These are phyloP conservation scores for Stereum hirsutum DNA, from an alignment of 1,284 basidiomycete species.

Conservation along the genomic window DNA sequence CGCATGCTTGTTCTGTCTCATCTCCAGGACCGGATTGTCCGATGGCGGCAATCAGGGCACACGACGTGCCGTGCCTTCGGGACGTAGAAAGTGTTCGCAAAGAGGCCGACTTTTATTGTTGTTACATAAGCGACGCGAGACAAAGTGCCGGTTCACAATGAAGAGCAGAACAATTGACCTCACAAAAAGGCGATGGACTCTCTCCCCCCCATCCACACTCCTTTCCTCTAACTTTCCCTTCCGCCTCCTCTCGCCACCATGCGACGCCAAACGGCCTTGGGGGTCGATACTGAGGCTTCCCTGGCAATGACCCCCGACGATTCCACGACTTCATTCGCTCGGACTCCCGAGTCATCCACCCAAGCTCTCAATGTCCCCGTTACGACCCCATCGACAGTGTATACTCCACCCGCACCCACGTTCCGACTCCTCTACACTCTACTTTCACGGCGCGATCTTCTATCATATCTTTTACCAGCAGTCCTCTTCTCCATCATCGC, in stretches of 20 bases:
- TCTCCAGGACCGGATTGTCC: too few relatives aligned
- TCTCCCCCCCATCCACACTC: conserved; percentile 1
- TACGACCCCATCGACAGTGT: conserved; percentile 15
- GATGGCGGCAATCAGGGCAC: too few relatives aligned
- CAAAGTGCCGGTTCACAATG: conserved; percentile 6
- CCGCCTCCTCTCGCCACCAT: conserved; percentile 13
- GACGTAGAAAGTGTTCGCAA: too few relatives aligned
- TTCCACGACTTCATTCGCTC: conserved; percentile 18
- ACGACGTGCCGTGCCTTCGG: too few relatives aligned
- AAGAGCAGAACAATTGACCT: conserved; percentile 15
- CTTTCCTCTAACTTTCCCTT: conserved; percentile 10
- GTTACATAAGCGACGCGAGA: conserved; percentile 8
- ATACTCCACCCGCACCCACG: conserved; percentile 33
- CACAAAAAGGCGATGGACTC: conserved; percentile 22
- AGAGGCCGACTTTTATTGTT: conserved; percentile 8
- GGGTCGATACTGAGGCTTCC: conserved; percentile 21
- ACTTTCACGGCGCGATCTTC: conserved; percentile 43
- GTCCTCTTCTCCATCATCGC: conserved; percentile 57
- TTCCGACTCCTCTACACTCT: conserved; percentile 60
- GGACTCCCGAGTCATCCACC: conserved; percentile 15
- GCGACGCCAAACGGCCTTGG: conserved; percentile 25
- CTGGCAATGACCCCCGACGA: conserved; percentile 19
- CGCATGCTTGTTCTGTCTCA: too few relatives aligned
- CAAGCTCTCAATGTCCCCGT: conserved; percentile 15
- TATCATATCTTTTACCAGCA: conserved; percentile 66